A percentile compares a stretch with the other conserved stretches of the same genome.
Conservation (phyloP, 306 rosid species). For the barrel medic (Medicago truncatula) region MtrunA17r5.0-ANR NC_053045.1:46973001-46973500, state of each 20-base stretch:
- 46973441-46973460: conserved; percentile 3
- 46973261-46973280: too few species aligned
- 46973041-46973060: not conserved
- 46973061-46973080: not conserved
- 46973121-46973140: conserved; percentile 8
- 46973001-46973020: not conserved
- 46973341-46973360: too few species aligned
- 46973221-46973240: too few species aligned
- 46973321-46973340: too few species aligned
- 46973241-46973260: too few species aligned
- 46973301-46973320: too few species aligned
- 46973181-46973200: not conserved
- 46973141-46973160: conserved; percentile 15
- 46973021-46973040: not conserved
- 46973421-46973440: not conserved
- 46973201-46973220: too few species aligned
- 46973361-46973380: too few species aligned
- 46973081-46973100: not conserved
- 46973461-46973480: conserved; percentile 8
- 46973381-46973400: too few species aligned
- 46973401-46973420: conserved; percentile 12
- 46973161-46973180: conserved; percentile 21
- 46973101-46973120: not conserved
- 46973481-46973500: conserved; percentile 15
- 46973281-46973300: too few species aligned